phyloP scores from a whole-genome alignment of 306 rosid genomes.

The Rosa multiflora region DNA sequence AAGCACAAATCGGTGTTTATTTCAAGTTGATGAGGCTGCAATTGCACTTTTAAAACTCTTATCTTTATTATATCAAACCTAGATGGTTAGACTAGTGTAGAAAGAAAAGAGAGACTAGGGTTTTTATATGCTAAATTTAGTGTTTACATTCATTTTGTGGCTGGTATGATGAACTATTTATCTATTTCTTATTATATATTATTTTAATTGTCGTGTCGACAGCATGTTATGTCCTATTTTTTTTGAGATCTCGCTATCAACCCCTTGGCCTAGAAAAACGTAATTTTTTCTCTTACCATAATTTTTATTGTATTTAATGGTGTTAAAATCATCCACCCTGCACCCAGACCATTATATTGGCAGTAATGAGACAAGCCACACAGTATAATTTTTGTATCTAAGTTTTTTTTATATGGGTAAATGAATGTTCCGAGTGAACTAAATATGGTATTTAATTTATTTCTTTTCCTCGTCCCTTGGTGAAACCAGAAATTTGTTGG shows the following conservation, averaged over 20 bases:
- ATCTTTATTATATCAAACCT: not conserved
- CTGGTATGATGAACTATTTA: not conserved
- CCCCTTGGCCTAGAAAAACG: not conserved
- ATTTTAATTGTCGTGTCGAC: not conserved
- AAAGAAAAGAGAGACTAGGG: not conserved
- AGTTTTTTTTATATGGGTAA: not conserved
- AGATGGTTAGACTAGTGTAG: not conserved
- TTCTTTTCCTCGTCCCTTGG: not conserved
- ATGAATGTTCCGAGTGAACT: not conserved
- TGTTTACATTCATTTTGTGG: not conserved
- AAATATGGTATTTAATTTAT: not conserved
- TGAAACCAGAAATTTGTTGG: not conserved
- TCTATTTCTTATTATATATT: not conserved
- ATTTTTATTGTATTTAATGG: not conserved
- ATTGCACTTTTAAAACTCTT: not conserved
- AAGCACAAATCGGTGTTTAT: not conserved
- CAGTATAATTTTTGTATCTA: not conserved
- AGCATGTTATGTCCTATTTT: not conserved
- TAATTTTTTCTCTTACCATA: not conserved
- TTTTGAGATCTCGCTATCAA: not conserved
- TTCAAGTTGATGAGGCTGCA: not conserved
- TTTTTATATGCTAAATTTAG: not conserved
- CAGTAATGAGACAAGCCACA: not conserved
- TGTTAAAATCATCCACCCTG: not conserved
- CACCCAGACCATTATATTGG: not conserved